A percentile compares a stretch with the other conserved stretches of the same genome.
These are phyloP conservation scores for Pseudocercospora cruenta DNA, from an alignment of 2,329 filamentous ascomycete genomes.

Conservation along the genomic window DNA sequence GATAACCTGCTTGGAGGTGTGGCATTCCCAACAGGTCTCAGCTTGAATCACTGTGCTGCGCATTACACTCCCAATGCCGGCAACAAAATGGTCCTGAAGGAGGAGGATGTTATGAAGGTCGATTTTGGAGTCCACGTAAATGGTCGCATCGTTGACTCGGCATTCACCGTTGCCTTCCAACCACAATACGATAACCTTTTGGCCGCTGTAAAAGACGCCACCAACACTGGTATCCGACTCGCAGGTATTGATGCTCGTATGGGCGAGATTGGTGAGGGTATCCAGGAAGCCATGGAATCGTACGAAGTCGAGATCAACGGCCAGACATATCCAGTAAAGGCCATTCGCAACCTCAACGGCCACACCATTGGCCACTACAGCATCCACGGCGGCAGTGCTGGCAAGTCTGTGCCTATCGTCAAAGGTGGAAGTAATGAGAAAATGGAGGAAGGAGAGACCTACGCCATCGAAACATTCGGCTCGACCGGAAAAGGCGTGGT, in stretches of 20 bases:
- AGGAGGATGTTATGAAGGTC: constrained; percentile 79
- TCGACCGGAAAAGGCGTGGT: constrained; percentile 57
- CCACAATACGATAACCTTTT: constrained; percentile 75
- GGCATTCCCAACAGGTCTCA: constrained; percentile 61
- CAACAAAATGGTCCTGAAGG: constrained; percentile 69
- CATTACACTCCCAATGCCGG: constrained; percentile 63
- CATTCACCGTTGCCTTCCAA: constrained; percentile 78
- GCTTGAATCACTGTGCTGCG: constrained; percentile 58
- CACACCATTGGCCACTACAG: constrained; percentile 59
- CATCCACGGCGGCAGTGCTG: constrained; percentile 59
- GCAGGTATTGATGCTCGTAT: constrained; percentile 61
- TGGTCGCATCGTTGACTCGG: constrained; percentile 78
- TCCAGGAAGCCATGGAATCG: constrained; percentile 66
- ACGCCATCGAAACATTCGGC: constrained; percentile 64
- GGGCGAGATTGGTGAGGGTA: constrained; percentile 59
- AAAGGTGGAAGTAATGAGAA: constrained; percentile 54
- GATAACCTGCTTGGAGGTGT: constrained; percentile 56
- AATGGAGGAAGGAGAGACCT: constrained; percentile 64
- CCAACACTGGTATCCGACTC: constrained; percentile 61
- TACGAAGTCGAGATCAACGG: constrained; percentile 62
- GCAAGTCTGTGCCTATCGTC: constrained; percentile 60
- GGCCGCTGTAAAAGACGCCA: constrained; percentile 72
- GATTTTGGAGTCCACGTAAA: constrained; percentile 83
- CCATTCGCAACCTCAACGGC: constrained; percentile 58
- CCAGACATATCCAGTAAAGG: constrained; percentile 58